Percentiles rank a stretch among this genome's conserved stretches.
Conservation (phyloP, 2,329 filamentous ascomycete genomes). For the Neofusicoccum cordaticola region DNA sequence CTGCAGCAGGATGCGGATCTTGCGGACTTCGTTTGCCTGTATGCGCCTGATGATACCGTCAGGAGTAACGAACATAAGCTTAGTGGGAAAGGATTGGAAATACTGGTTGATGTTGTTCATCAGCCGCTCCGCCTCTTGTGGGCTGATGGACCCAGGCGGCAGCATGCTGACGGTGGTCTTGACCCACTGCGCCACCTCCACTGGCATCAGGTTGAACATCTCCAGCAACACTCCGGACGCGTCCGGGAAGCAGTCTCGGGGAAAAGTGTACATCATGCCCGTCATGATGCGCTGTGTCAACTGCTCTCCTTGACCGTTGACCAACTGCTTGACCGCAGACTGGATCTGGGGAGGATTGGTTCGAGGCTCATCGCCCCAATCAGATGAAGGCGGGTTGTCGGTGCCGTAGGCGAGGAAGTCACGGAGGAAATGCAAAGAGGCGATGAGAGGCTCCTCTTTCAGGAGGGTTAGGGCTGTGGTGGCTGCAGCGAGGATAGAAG, state of each 20-base stretch:
- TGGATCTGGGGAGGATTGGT: slow-evolving; percentile 68
- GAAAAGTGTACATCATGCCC: slow-evolving; percentile 99
- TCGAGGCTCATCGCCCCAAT: slow-evolving; percentile 59
- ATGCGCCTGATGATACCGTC: slow-evolving; percentile 49
- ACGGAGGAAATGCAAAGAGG: slow-evolving; percentile 86
- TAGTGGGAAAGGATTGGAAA: neutral
- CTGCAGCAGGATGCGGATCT: slow-evolving; percentile 81
- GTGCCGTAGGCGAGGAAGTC: slow-evolving; percentile 88
- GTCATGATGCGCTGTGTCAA: slow-evolving; percentile 88
- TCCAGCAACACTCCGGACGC: slow-evolving; percentile 88
- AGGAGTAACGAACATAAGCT: slow-evolving; percentile 1
- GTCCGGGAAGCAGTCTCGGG: slow-evolving; percentile 90
- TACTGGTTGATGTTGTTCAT: slow-evolving; percentile 73
- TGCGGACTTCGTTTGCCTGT: slow-evolving; percentile 65
- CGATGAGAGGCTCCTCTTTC: slow-evolving; percentile 86
- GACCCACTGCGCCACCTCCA: slow-evolving; percentile 77
- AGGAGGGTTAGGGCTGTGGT: slow-evolving; percentile 83
- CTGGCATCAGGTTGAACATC: slow-evolving; percentile 82
- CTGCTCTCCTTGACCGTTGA: slow-evolving; percentile 68
- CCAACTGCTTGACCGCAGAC: slow-evolving; percentile 68
- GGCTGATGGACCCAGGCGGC: slow-evolving; percentile 75
- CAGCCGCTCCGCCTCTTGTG: slow-evolving; percentile 76
- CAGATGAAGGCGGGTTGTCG: slow-evolving; percentile 61
- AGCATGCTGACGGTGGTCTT: slow-evolving; percentile 79
- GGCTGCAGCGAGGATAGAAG: slow-evolving; percentile 81